A percentile compares a stretch with the other conserved stretches of the same genome.
Evolutionary conservation across 2,329 filamentous ascomycete species (phyloP).

Genomic region (Colletotrichum viniferum): DNA sequence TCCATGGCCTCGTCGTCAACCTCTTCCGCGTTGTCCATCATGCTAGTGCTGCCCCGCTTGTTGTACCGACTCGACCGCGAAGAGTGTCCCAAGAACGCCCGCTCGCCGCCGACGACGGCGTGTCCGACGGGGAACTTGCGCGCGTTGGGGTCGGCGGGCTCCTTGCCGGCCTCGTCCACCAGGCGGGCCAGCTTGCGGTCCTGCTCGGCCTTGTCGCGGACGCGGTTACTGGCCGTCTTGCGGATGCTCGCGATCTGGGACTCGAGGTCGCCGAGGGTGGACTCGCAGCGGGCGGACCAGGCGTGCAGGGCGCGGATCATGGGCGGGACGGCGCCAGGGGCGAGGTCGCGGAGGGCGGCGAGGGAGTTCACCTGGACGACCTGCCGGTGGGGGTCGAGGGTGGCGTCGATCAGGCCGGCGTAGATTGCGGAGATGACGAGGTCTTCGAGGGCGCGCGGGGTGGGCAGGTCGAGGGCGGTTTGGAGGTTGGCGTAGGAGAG

Average conservation of each 20-base stretch:
- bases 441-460: conserved; percentile 76
- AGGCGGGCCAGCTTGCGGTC: conserved; percentile 53
- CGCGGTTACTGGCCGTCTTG: conserved; percentile 56
- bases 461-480: conserved; percentile 67
- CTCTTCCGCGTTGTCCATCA: conserved; percentile 47
- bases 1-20: conserved; percentile 59
- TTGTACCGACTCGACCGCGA: conserved; percentile 26
- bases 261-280: conserved; percentile 77
- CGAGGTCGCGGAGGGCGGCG: conserved; percentile 84
- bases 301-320: conserved; percentile 72
- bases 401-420: conserved; percentile 79
- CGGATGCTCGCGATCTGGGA: conserved; percentile 73
- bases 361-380: conserved; percentile 80
- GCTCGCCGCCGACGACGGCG: neutral
- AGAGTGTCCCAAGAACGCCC: conserved; percentile 21
- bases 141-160: conserved; percentile 20
- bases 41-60: conserved; percentile 25
- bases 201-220: conserved; percentile 52
- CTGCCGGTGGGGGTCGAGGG: conserved; percentile 79
- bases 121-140: conserved; percentile 22
- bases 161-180: conserved; percentile 47
- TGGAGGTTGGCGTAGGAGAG: conserved; percentile 78
- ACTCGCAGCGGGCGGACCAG: conserved; percentile 81
- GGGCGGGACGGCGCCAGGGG: conserved; percentile 70
- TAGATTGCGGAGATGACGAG: conserved; percentile 90